Conservation (phyloP, 129 eudicot species). For the Flaveria bidentis region DNA sequence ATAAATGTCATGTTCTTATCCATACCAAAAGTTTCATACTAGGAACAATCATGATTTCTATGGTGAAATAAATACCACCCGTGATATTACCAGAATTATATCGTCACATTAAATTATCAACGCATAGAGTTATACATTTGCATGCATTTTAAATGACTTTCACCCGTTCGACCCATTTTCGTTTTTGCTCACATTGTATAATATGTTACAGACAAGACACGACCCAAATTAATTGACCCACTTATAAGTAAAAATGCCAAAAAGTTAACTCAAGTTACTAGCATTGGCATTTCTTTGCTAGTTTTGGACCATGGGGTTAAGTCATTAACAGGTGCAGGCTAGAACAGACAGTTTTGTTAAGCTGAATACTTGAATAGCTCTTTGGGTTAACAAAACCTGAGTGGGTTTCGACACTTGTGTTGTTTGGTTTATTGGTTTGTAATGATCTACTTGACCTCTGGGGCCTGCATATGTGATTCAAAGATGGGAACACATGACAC, state of each 20-base stretch:
- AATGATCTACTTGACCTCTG: neutral
- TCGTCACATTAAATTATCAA: neutral
- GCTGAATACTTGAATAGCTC: no score
- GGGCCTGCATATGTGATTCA: neutral
- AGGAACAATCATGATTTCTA: neutral
- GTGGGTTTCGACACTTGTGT: neutral
- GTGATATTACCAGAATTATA: neutral
- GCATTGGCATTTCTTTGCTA: neutral
- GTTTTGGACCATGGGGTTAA: neutral
- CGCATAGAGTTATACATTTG: neutral
- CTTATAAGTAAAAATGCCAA: no score
- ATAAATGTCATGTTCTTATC: conserved; percentile 30
- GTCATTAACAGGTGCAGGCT: neutral
- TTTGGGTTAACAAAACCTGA: no score
- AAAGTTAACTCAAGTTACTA: no score
- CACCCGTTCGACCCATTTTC: neutral
- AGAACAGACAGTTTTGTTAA: no score
- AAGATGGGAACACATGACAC: conserved; percentile 20
- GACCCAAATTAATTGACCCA: no score
- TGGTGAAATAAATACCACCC: no score
- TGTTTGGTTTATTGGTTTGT: neutral
- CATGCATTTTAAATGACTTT: neutral
- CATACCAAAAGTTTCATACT: neutral
- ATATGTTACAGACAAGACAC: no score
- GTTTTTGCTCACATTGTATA: no score